A percentile compares a stretch with the other conserved stretches of the same genome.
Evolutionary conservation across 208 protist species (phyloP).

Genomic region (Crithidia bombi): DNA sequence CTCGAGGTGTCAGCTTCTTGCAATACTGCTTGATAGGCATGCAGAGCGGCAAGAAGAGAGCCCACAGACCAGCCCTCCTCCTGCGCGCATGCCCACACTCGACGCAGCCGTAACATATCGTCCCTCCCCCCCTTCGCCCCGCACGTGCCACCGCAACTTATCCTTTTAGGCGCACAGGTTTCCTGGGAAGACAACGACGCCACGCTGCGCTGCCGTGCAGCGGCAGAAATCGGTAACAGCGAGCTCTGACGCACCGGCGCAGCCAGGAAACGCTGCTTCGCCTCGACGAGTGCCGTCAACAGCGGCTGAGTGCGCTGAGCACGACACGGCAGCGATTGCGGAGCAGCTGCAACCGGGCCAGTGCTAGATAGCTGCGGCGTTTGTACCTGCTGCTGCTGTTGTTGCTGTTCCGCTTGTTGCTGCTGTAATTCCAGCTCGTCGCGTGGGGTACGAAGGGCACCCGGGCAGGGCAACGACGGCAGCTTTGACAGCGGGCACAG

Average conservation of each 20-base stretch:
- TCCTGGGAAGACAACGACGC: too few relatives aligned
- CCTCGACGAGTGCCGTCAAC: slow-evolving; percentile 1
- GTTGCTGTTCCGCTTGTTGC: not conserved
- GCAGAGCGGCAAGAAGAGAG: slow-evolving; percentile 4
- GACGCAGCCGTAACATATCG: slow-evolving; percentile 1
- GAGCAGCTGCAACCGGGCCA: not conserved
- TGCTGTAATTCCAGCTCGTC: slow-evolving; percentile 5
- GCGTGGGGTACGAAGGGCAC: slow-evolving; percentile 2
- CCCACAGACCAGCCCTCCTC: slow-evolving; percentile 4
- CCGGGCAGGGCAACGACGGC: not conserved
- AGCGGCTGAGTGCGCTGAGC: not conserved
- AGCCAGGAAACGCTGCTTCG: slow-evolving; percentile 13
- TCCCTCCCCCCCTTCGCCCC: not conserved
- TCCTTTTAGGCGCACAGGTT: too few relatives aligned
- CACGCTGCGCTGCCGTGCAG: slow-evolving; percentile 3
- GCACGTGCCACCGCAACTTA: too few relatives aligned
- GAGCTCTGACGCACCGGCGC: not conserved
- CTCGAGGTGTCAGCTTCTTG: too few relatives aligned
- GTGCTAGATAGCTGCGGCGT: not conserved
- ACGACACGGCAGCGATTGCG: not conserved
- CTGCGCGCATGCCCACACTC: slow-evolving; percentile 8
- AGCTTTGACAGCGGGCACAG: not conserved
- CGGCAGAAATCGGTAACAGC: too few relatives aligned
- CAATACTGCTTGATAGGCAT: too few relatives aligned
- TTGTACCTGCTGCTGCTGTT: not conserved